Base-by-base conservation (phyloP, 78 protist species). In the Dictyostelium brefeldianum region DNA sequence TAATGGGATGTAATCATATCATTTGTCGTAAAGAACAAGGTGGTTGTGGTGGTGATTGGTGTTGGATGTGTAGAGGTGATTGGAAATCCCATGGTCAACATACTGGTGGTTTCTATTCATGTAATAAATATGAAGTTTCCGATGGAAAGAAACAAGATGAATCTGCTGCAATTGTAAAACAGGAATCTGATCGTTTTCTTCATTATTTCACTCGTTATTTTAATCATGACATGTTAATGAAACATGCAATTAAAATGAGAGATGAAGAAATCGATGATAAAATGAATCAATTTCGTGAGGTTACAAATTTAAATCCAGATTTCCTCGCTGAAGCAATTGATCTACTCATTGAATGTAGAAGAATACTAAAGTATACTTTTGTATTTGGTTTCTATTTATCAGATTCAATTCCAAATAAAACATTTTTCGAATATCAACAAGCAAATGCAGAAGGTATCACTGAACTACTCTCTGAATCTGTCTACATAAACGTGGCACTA, bases 1-100 rank as follows among this genome's bases (percentile, higher is more conserved):
- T 79, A 5, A 75, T 78, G 53, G 96, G 96, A 6, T 94, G 96
- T 46, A 95, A 95, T 41, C 97, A 95, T 81, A 95, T 95, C 95
- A 59, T 81, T 7, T 95, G 97, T 67, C 43, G 94, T 29, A 81
- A 91, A 43, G 93, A 87, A 25, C 93, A 87, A 36, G 93, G 93
- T 50, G 93, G 93, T 22, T 95, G 97, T 36, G 85, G 87, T 9
- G 92, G 90, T 3, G 97, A 89, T 41, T 95, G 92, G 92, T 95
- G 97, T 69, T 95, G 97, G 97, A 81, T 89, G 89, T 95, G 97
- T 54, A 65, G 92, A n/a, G 95, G 94, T 22, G 92, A 80, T 53
- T 95, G 97, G 97, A 89, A 91, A 83, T 29, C 73, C 5, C 96
- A 94, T 71, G 94, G 94, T 54, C 84, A 85, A 62, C 96, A 85